A percentile compares a stretch with the other conserved stretches of the same genome.
Conservation (phyloP, 768 basidiomycete species). For the Sporobolomyces pararoseus region DNA sequence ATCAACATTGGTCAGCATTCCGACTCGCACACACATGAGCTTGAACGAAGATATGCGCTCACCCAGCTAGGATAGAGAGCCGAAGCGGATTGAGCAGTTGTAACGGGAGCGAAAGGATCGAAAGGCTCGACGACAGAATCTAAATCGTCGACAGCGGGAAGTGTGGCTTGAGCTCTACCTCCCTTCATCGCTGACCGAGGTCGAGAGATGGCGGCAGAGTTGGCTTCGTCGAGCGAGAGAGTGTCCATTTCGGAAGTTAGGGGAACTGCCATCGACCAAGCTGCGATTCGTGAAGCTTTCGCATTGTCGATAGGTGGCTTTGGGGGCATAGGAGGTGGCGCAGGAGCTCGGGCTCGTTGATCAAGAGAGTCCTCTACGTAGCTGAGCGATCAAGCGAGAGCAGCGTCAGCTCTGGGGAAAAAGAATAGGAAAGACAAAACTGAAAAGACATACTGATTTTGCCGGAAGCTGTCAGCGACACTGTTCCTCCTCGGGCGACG, state of each 20-base stretch:
- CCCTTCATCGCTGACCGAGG: conserved; percentile 16
- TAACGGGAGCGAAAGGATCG: conserved; percentile 18
- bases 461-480: conserved; percentile 23
- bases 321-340: neutral
- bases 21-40: no score
- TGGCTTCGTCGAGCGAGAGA: conserved; percentile 8
- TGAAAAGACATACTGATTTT: conserved; percentile 22
- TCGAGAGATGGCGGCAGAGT: neutral
- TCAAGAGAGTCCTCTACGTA: neutral
- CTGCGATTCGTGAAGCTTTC: conserved; percentile 36
- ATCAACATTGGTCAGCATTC: no score
- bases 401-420: neutral
- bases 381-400: neutral
- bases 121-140: conserved; percentile 15
- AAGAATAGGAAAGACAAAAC: neutral
- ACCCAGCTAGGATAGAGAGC: conserved; percentile 5
- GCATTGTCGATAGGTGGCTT: conserved; percentile 30
- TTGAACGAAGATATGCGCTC: neutral
- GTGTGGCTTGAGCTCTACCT: neutral
- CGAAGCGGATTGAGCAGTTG: conserved; percentile 8
- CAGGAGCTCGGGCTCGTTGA: neutral
- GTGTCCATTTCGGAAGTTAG: neutral
- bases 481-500: conserved; percentile 18
- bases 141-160: neutral
- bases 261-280: conserved; percentile 31